phyloP scores from a whole-genome alignment of 2,329 filamentous ascomycete genomes.

The Aspergillus luchuensis region DNA sequence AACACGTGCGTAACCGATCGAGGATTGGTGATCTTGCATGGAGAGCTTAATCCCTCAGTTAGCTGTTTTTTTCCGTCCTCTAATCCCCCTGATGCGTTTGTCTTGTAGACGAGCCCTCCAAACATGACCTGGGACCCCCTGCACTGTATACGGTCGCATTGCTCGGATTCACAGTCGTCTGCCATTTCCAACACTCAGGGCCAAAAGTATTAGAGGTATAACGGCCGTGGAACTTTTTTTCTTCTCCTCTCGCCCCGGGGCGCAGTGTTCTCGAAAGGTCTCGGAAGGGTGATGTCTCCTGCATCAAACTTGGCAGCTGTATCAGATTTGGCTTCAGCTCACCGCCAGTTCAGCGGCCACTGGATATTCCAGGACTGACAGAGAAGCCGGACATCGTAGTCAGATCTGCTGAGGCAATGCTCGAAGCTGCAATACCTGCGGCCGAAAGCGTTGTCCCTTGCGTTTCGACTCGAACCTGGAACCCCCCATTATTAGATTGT shows the following conservation, averaged over 20 bases:
- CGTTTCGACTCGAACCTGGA: background rate
- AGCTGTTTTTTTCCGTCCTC: background rate
- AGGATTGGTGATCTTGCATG: no score
- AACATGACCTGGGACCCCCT: background rate
- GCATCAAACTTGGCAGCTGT: no score
- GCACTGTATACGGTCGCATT: background rate
- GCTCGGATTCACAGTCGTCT: background rate
- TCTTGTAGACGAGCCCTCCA: background rate
- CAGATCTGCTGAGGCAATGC: no score
- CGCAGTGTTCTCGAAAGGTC: no score
- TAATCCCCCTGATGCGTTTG: background rate
- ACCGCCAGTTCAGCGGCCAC: no score
- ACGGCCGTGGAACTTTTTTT: no score
- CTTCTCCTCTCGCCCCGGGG: no score
- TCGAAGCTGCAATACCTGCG: background rate
- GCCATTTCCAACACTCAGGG: background rate
- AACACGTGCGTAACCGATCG: no score
- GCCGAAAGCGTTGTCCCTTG: background rate
- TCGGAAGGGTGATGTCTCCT: no score
- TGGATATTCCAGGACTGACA: no score
- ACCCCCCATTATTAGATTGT: background rate
- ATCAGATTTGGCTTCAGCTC: no score
- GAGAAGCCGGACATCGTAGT: background rate
- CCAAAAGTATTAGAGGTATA: background rate
- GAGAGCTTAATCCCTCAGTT: no score